These are phyloP conservation scores for Gossypium thurberi DNA, from an alignment of 345 rosid species.

Conservation along the genomic window DNA sequence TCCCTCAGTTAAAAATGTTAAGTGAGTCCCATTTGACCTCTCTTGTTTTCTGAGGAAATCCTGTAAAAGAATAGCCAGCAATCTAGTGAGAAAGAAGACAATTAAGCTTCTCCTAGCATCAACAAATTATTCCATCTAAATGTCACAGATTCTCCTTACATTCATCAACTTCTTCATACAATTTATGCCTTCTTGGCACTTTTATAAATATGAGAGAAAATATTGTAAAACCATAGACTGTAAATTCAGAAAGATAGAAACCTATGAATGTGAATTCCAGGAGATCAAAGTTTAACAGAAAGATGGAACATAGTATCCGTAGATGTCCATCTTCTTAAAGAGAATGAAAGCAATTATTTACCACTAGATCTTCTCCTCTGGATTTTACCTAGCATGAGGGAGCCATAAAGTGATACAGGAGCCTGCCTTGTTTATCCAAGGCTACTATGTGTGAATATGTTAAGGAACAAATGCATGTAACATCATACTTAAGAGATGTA, in stretches of 20 bases:
- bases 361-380: neutral
- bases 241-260: constrained; percentile 1
- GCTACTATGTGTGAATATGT: neutral
- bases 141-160: neutral
- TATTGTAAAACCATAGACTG: neutral
- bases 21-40: constrained; percentile 46
- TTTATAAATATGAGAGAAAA: neutral
- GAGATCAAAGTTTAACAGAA: neutral
- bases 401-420: neutral
- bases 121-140: neutral
- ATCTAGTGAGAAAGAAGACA: constrained; percentile 13
- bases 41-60: constrained; percentile 50
- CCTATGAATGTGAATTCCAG: neutral
- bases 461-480: neutral
- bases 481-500: neutral
- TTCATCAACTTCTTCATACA: neutral
- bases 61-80: constrained; percentile 29
- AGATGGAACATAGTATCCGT: neutral
- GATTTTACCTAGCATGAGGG: neutral
- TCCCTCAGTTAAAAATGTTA: constrained; percentile 69
- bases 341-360: neutral
- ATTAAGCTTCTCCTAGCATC: constrained; percentile 5
- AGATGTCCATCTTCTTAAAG: neutral
- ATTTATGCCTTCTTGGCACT: neutral
- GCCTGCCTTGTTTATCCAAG: neutral